Evolutionary conservation across 2,329 filamentous ascomycete species (phyloP), one percentile per base, ranked within the genome.

Genomic region (Orbilia oligospora): DNA sequence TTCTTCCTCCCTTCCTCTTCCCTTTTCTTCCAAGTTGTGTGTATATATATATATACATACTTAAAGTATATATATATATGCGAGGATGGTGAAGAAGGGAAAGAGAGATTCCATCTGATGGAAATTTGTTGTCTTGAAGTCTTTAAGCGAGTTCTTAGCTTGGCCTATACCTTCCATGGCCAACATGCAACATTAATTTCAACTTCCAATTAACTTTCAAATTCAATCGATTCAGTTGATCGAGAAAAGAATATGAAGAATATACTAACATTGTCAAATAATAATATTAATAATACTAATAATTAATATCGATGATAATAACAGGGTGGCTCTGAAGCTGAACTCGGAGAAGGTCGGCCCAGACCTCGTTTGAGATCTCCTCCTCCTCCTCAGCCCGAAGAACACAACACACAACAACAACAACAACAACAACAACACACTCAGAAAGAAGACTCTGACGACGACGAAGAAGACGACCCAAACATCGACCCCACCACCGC

Each of bases 61-160:
- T n/a, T n/a, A n/a, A n/a, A n/a, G n/a, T n/a, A n/a, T n/a, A n/a
- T n/a, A n/a, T n/a, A 30, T 30, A 30, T 30, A 30, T 30, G 27
- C 27, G 27, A 30, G 27, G 27, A 46, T 41, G 14, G 51, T 44
- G 22, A 46, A 64, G 46, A 49, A 49, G 41, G 18, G 10, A 18
- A 51, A 51, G 66, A 76, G 18, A 16, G 9, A 51, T 48, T 48
- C 56, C 22, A 12, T 6, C 27, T 30, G 3, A 3, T 3, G 30
- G 9, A 46, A 33, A 36, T 56, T 56, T 58, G 72, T 69, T 73
- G 70, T 38, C 56, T 58, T 51, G 65, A 56, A 30, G 51, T 53
- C 38, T 51, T 44, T 71, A 66, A 71, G 67, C 67, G 61, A 71
- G 67, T 27, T 63, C n/a, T 77, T 71, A 77, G 73, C 73, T n/a